Percentiles rank a stretch among this genome's conserved stretches.
These are phyloP conservation scores for Gautieria morchelliformis DNA, from an alignment of 768 basidiomycete species.

Conservation along the genomic window DNA sequence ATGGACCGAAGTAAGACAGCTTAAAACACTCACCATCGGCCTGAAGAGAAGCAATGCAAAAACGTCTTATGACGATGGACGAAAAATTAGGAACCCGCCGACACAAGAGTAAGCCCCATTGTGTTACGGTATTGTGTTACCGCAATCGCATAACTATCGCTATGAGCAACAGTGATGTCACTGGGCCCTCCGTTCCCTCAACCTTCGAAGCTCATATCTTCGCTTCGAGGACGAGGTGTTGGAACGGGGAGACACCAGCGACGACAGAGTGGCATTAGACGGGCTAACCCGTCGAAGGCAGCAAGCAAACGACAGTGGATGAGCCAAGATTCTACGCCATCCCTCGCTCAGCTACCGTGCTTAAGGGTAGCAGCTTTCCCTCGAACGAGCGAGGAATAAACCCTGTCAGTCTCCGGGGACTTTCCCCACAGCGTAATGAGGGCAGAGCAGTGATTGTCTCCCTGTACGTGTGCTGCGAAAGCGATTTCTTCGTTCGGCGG, in stretches of 20 bases:
- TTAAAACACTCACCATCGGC: not conserved
- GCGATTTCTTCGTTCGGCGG: conserved; percentile 9
- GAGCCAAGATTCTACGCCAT: not conserved
- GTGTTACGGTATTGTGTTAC: not conserved
- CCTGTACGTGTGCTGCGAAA: conserved; percentile 6
- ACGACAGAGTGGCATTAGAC: conserved; percentile 1
- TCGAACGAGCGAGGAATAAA: conserved; percentile 1
- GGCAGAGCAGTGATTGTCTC: not conserved
- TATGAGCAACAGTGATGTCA: conserved; percentile 5
- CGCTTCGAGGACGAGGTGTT: not conserved
- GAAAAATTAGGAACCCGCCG: not conserved
- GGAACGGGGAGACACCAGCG: not conserved
- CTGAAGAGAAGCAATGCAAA: not conserved
- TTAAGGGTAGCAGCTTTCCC: conserved; percentile 9
- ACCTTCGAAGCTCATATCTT: conserved; percentile 7
- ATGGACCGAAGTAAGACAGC: not conserved
- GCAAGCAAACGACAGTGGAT: not conserved
- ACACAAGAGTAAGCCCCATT: conserved; percentile 9
- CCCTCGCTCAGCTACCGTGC: conserved; percentile 6
- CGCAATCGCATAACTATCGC: conserved; percentile 10
- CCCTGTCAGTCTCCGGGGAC: conserved; percentile 9
- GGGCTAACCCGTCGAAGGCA: not conserved
- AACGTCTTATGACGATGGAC: not conserved
- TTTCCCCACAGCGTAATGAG: conserved; percentile 7
- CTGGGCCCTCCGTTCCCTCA: not conserved